These are phyloP conservation scores for Puccinia triticina DNA, from an alignment of 1,284 basidiomycete species.

Conservation along the genomic window DNA sequence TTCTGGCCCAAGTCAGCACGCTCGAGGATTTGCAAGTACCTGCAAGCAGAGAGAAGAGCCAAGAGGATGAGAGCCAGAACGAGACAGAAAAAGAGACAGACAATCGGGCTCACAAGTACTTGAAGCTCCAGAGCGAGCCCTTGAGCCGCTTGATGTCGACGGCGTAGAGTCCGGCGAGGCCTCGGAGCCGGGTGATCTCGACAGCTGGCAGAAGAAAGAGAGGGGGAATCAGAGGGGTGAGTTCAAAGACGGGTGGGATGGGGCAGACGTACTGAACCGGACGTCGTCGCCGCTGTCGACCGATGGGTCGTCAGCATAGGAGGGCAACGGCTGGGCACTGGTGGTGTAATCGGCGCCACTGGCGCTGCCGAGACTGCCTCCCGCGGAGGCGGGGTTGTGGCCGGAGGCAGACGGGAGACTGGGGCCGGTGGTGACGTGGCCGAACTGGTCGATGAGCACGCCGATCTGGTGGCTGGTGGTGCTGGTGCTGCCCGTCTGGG, in stretches of 20 bases:
- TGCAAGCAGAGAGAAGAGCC: neutral
- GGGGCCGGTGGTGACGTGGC: conserved; percentile 53
- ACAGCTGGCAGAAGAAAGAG: conserved; percentile 66
- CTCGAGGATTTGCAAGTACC: conserved; percentile 51
- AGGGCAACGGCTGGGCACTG: conserved; percentile 60
- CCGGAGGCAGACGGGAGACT: conserved; percentile 52
- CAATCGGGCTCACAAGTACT: conserved; percentile 62
- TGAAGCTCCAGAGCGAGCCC: conserved; percentile 89
- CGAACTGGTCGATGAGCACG: conserved; percentile 54
- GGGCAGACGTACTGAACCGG: conserved; percentile 66
- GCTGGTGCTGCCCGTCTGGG: conserved; percentile 53
- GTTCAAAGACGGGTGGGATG: conserved; percentile 62
- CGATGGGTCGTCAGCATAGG: conserved; percentile 72
- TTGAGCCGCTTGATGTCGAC: conserved; percentile 86
- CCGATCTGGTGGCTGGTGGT: conserved; percentile 49
- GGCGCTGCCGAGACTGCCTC: conserved; percentile 47
- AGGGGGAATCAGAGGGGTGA: neutral
- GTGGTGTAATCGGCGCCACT: conserved; percentile 1
- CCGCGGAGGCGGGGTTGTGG: conserved; percentile 11
- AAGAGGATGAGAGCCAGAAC: neutral
- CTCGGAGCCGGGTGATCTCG: conserved; percentile 45
- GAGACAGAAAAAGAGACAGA: neutral
- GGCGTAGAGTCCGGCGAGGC: conserved; percentile 57
- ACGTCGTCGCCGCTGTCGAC: conserved; percentile 89
- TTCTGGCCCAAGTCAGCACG: conserved; percentile 39